phyloP scores from a whole-genome alignment of 495 filamentous ascomycete genomes.

The Daldinia grandis region DNA sequence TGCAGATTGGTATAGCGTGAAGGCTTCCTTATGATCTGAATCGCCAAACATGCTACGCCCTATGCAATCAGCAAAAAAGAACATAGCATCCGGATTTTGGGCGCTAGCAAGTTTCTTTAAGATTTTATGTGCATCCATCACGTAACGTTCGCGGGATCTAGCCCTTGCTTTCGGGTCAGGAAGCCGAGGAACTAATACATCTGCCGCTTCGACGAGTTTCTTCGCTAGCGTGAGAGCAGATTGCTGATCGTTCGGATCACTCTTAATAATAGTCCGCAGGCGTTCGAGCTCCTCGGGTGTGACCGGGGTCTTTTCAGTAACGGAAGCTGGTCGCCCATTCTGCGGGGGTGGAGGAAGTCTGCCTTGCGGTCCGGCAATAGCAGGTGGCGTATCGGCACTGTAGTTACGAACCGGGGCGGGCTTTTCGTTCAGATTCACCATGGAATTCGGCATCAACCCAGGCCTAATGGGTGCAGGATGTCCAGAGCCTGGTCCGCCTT shows the following conservation, averaged over 20 bases:
- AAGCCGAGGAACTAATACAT: conserved; percentile 73
- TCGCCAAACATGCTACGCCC: conserved; percentile 75
- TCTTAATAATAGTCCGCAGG: conserved; percentile 70
- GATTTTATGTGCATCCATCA: conserved; percentile 86
- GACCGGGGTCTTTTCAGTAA: conserved; percentile 63
- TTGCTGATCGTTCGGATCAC: conserved; percentile 74
- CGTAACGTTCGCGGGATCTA: conserved; percentile 83
- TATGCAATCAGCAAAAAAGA: conserved; percentile 90
- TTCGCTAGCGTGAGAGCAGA: conserved; percentile 79
- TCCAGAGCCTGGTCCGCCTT: conserved; percentile 41
- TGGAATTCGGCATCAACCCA: conserved; percentile 68
- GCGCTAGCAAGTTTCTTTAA: conserved; percentile 81
- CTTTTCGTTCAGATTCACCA: conserved; percentile 61
- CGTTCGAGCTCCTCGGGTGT: conserved; percentile 80
- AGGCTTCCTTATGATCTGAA: conserved; percentile 87
- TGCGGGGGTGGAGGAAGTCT: conserved; percentile 44
- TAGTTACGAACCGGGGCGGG: conserved; percentile 81
- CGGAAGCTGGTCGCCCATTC: conserved; percentile 40
- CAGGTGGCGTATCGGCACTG: conserved; percentile 52
- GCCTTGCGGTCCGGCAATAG: conserved; percentile 45
- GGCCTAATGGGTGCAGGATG: conserved; percentile 85
- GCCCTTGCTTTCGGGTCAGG: conserved; percentile 78
- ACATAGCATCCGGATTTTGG: conserved; percentile 82
- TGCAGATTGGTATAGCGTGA: conserved; percentile 89
- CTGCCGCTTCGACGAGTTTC: conserved; percentile 85